Conservation (phyloP, 2,329 filamentous ascomycete species). For the Claviceps quebecensis region DNA sequence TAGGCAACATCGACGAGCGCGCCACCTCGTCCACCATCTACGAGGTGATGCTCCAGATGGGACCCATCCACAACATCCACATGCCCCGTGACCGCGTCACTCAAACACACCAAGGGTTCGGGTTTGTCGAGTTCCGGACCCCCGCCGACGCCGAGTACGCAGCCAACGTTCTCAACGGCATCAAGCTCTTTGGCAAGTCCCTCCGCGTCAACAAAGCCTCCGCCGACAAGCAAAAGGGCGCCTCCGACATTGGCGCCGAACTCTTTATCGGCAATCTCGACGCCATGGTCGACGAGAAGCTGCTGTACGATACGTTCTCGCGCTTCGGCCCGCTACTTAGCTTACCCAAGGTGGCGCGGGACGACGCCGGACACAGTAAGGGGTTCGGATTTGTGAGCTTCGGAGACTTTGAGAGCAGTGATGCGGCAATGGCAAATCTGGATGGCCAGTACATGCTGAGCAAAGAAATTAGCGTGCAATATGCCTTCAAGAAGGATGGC, state of each 20-base stretch:
- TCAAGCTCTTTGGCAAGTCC: slow-evolving; percentile 84
- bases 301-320: slow-evolving; percentile 85
- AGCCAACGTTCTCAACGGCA: slow-evolving; percentile 89
- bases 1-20: slow-evolving; percentile 96
- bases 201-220: slow-evolving; percentile 88
- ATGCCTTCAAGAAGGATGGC: slow-evolving; percentile 98
- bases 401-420: slow-evolving; percentile 82
- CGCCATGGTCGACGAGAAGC: slow-evolving; percentile 86
- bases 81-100: slow-evolving; percentile 97
- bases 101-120: slow-evolving; percentile 92
- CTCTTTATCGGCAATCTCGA: slow-evolving; percentile 95
- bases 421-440: slow-evolving; percentile 84
- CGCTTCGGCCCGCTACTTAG: slow-evolving; percentile 78
- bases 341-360: slow-evolving; percentile 81
- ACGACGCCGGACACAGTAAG: slow-evolving; percentile 78
- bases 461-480: slow-evolving; percentile 92
- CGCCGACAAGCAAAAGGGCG: slow-evolving; percentile 86
- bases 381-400: slow-evolving; percentile 95
- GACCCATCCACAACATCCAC: slow-evolving; percentile 94
- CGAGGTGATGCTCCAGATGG: slow-evolving; percentile 97
- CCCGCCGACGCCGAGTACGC: slow-evolving; percentile 96
- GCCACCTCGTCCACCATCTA: slow-evolving; percentile 81
- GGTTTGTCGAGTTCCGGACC: slow-evolving; percentile 95
- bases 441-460: slow-evolving; percentile 94
- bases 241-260: slow-evolving; percentile 80